These are phyloP conservation scores for Atkinsonella texensis DNA, from an alignment of 2,329 filamentous ascomycete species.

Conservation along the genomic window DNA sequence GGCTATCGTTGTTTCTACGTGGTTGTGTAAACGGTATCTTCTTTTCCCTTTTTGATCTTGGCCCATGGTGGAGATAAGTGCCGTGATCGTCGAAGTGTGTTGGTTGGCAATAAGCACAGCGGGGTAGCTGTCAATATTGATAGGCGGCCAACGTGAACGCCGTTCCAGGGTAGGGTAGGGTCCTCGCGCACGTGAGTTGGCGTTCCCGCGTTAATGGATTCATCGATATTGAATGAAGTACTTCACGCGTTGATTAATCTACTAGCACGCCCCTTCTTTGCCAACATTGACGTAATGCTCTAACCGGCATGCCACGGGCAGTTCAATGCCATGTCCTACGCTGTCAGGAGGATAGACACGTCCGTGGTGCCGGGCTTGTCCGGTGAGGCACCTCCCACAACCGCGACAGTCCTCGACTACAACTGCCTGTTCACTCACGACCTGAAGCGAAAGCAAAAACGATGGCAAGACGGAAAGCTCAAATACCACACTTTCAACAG, in stretches of 20 bases:
- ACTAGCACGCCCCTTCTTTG: neutral
- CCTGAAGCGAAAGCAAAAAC: conserved; percentile 72
- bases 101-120: no score
- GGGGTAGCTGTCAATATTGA: no score
- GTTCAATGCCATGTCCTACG: conserved; percentile 11
- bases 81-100: no score
- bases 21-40: no score
- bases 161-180: no score
- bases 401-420: conserved; percentile 69
- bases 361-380: neutral
- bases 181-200: conserved; percentile 11
- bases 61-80: no score
- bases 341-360: conserved; percentile 6
- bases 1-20: no score
- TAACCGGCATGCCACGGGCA: conserved; percentile 1
- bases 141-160: no score
- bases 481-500: conserved; percentile 87
- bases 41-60: no score
- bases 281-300: neutral
- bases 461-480: conserved; percentile 86
- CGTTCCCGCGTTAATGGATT: conserved; percentile 9
- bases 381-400: conserved; percentile 18
- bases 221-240: neutral
- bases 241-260: neutral
- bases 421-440: conserved; percentile 82